These are phyloP conservation scores for Sanghuangporus weigelae DNA, from an alignment of 1,284 basidiomycete species.

Conservation along the genomic window DNA sequence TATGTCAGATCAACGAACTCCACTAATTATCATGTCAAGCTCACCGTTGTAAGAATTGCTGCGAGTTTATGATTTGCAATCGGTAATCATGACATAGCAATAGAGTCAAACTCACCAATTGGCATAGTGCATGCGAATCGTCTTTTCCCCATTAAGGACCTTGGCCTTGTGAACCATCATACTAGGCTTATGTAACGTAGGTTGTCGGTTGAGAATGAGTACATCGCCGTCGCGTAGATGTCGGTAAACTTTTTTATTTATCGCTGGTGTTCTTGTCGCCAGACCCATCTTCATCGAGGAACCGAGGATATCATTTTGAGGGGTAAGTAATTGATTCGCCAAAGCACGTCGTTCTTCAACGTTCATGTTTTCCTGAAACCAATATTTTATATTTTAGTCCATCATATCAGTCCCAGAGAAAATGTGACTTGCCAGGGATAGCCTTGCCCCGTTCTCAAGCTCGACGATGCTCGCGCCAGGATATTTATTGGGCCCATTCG, in stretches of 20 bases:
- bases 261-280: slow-evolving; percentile 62
- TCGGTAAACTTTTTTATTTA: slow-evolving; percentile 97
- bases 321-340: slow-evolving; percentile 95
- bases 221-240: slow-evolving; percentile 96
- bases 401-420: neutral
- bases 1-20: slow-evolving; percentile 14
- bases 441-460: slow-evolving; percentile 88
- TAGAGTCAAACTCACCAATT: slow-evolving; percentile 69
- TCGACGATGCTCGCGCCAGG: slow-evolving; percentile 95
- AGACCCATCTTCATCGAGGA: slow-evolving; percentile 50
- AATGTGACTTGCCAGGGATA: slow-evolving; percentile 63
- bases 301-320: slow-evolving; percentile 68
- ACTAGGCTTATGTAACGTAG: slow-evolving; percentile 98
- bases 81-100: slow-evolving; percentile 1
- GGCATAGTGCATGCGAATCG: slow-evolving; percentile 99
- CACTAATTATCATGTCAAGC: slow-evolving; percentile 20
- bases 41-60: slow-evolving; percentile 96
- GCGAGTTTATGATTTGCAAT: slow-evolving; percentile 13
- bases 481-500: slow-evolving; percentile 85
- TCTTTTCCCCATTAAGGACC: slow-evolving; percentile 94
- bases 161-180: slow-evolving; percentile 99
- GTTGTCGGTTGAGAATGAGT: slow-evolving; percentile 95
- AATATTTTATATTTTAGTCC: neutral
- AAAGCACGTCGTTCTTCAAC: slow-evolving; percentile 90
- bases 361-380: slow-evolving; percentile 74